Conservation (phyloP, 495 filamentous ascomycete species). For the Talaromyces ruber region DNA sequence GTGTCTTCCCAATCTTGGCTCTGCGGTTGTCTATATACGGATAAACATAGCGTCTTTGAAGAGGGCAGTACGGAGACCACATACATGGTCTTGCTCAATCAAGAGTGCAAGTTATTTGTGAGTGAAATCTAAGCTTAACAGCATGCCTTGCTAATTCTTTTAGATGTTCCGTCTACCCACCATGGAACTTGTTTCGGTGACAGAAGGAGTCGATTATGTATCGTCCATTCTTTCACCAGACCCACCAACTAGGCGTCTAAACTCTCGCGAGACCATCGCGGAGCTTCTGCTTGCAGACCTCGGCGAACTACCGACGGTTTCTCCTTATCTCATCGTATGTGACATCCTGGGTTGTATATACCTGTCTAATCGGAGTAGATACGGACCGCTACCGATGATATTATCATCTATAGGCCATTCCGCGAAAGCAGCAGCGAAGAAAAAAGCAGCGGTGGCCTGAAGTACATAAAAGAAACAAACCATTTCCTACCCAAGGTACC, state of each 20-base stretch:
- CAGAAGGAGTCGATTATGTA: slow-evolving; percentile 66
- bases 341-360: not conserved
- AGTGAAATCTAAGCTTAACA: slow-evolving; percentile 17
- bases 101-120: slow-evolving; percentile 65
- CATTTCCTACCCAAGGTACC: slow-evolving; percentile 43
- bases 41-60: slow-evolving; percentile 49
- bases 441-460: slow-evolving; percentile 38
- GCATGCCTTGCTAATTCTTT: not conserved
- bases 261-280: slow-evolving; percentile 57
- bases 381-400: slow-evolving; percentile 69
- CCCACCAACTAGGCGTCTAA: slow-evolving; percentile 56
- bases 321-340: slow-evolving; percentile 74
- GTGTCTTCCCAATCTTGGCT: slow-evolving; percentile 59
- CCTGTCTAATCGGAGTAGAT: slow-evolving; percentile 34
- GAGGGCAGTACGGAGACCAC: slow-evolving; percentile 31
- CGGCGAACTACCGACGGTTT: slow-evolving; percentile 59
- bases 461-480: slow-evolving; percentile 71
- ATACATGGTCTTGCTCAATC: slow-evolving; percentile 64
- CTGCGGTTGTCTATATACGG: slow-evolving; percentile 70
- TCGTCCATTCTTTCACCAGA: slow-evolving; percentile 68
- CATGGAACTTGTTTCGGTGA: slow-evolving; percentile 23
- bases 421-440: slow-evolving; percentile 23
- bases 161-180: slow-evolving; percentile 36
- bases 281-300: slow-evolving; percentile 79
- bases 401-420: slow-evolving; percentile 82